A percentile compares a stretch with the other conserved stretches of the same genome.
Evolutionary conservation across 2,329 filamentous ascomycete species (phyloP).

Genomic region (Colletotrichum aenigma): DNA sequence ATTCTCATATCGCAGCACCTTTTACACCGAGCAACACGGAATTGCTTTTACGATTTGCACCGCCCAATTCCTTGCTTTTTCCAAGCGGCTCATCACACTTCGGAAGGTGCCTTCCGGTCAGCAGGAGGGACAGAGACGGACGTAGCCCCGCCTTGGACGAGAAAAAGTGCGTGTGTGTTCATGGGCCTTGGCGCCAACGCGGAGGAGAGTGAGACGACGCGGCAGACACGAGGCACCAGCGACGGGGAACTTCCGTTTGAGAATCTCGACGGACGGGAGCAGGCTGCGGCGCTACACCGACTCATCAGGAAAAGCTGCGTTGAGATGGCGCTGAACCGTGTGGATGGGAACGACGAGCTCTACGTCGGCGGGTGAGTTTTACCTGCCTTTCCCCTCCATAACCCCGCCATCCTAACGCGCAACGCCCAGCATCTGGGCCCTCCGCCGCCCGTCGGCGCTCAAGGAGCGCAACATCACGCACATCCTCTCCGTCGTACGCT

Average conservation of each 20-base stretch:
- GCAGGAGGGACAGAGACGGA: background rate
- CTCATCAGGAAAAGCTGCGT: constrained; percentile 32
- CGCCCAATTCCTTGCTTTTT: background rate
- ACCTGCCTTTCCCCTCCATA: background rate
- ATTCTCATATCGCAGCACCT: background rate
- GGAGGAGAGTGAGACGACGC: background rate
- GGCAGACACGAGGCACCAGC: background rate
- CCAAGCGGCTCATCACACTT: background rate
- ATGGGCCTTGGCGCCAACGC: background rate
- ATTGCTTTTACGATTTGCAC: background rate
- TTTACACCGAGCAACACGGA: background rate
- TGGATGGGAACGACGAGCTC: constrained; percentile 45
- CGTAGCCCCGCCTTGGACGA: background rate
- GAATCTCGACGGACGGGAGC: background rate
- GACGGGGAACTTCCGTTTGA: background rate
- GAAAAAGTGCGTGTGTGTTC: background rate
- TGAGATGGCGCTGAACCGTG: constrained; percentile 46
- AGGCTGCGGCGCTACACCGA: background rate
- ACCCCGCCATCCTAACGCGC: background rate
- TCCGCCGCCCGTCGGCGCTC: constrained; percentile 74
- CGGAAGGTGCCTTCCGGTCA: background rate
- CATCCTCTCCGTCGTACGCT: constrained; percentile 80
- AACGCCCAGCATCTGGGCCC: constrained; percentile 71
- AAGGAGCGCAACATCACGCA: constrained; percentile 81
- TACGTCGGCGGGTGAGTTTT: constrained; percentile 42